Conservation (phyloP, 306 rosid genomes). For the Hippophae rhamnoides region DNA sequence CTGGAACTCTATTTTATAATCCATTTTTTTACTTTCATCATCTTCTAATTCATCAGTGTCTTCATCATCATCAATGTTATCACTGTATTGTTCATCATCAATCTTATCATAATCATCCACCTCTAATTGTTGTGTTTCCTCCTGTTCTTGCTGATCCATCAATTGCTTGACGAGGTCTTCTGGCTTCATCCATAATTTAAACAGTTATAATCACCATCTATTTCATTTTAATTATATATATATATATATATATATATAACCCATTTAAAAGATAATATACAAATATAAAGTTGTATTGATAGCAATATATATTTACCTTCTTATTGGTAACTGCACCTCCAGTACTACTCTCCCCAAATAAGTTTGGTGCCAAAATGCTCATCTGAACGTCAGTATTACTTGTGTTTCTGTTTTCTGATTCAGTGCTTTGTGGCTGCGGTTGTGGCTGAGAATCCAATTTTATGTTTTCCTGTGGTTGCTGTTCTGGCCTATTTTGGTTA, state of each 20-base stretch:
- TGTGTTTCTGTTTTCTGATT: constrained; percentile 11
- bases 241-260: no score
- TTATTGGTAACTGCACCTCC: constrained; percentile 17
- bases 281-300: neutral
- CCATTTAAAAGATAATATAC: neutral
- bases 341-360: constrained; percentile 18
- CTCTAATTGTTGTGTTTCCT: constrained; percentile 5
- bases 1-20: constrained; percentile 31
- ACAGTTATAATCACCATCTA: constrained; percentile 20
- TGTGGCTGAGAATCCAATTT: constrained; percentile 3
- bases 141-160: constrained; percentile 24
- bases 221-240: neutral
- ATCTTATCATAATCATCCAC: constrained; percentile 21
- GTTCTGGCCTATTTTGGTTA: constrained; percentile 6
- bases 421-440: neutral
- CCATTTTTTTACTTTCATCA: constrained; percentile 16
- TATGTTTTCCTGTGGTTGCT: constrained; percentile 3
- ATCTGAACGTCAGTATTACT: constrained; percentile 5
- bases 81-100: constrained; percentile 23
- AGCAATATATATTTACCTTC: constrained; percentile 29
- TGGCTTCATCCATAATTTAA: constrained; percentile 34
- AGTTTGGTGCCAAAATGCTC: constrained; percentile 6
- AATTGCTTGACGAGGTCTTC: constrained; percentile 48
- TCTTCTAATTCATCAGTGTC: constrained; percentile 13
- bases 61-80: constrained; percentile 21